Percentiles rank a stretch among this genome's conserved stretches.
phyloP scores from a whole-genome alignment of 1,139 yeast genomes.

The Blastobotrys persicus region DNA sequence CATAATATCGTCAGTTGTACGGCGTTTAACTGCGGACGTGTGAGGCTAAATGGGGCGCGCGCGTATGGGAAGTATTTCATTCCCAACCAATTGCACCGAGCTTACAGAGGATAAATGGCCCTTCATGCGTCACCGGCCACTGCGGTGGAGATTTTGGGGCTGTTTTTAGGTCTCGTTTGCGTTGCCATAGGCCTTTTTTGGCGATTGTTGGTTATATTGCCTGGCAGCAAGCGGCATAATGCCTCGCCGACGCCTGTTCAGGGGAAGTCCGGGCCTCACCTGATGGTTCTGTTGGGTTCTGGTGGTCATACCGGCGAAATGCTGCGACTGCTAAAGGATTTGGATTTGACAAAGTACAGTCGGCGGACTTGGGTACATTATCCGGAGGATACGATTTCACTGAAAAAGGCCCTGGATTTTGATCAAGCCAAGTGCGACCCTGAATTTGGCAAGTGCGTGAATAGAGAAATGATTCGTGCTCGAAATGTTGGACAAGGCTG shows the following conservation, averaged over 20 bases:
- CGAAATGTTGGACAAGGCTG: slow-evolving; percentile 70
- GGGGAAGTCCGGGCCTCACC: slow-evolving; percentile 11
- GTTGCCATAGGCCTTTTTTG: slow-evolving; percentile 9
- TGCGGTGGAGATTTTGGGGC: neutral
- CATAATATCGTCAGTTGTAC: too few species aligned
- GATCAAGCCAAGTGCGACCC: slow-evolving; percentile 31
- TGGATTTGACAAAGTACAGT: slow-evolving; percentile 36
- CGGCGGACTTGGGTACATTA: slow-evolving; percentile 36
- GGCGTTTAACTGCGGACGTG: neutral
- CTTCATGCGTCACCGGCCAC: neutral
- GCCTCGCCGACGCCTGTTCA: slow-evolving; percentile 5
- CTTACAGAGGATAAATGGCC: neutral
- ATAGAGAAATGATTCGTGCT: slow-evolving; percentile 60
- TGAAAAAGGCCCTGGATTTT: slow-evolving; percentile 47
- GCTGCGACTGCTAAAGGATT: slow-evolving; percentile 58
- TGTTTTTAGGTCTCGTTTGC: slow-evolving; percentile 5
- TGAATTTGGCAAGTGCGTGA: slow-evolving; percentile 20
- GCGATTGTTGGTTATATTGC: slow-evolving; percentile 15
- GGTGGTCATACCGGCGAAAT: slow-evolving; percentile 98
- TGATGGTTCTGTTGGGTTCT: slow-evolving; percentile 34
- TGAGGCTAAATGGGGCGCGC: neutral
- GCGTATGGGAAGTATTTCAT: too few species aligned
- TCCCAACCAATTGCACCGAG: neutral
- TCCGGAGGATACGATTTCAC: slow-evolving; percentile 60
- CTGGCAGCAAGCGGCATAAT: slow-evolving; percentile 1